phyloP scores from a whole-genome alignment of 2,329 filamentous ascomycete species.

The Orbilia brochopaga region DNA sequence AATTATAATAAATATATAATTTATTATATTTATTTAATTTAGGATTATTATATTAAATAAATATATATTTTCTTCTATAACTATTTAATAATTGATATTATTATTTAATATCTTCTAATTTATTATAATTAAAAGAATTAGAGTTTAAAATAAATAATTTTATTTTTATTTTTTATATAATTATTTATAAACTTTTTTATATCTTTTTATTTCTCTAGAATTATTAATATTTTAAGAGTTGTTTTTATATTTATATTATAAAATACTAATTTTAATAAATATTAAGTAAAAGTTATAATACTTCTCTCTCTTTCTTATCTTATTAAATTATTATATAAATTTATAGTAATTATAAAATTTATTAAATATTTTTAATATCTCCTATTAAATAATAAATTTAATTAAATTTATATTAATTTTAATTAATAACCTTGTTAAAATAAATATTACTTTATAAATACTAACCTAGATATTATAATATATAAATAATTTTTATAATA shows the following conservation, averaged over 20 bases:
- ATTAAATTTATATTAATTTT: background rate
- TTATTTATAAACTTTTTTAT: too few relatives aligned
- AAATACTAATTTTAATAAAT: background rate
- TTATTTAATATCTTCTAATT: too few relatives aligned
- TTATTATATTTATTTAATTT: too few relatives aligned
- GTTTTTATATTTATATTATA: background rate
- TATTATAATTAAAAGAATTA: too few relatives aligned
- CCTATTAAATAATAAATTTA: background rate
- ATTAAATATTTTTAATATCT: background rate
- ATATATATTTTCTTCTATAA: too few relatives aligned
- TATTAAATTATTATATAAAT: slow-evolving; percentile 12
- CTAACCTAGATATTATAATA: too few relatives aligned
- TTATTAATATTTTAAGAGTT: slow-evolving; percentile 7
- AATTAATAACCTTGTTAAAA: background rate
- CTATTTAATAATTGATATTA: too few relatives aligned
- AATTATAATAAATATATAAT: too few relatives aligned
- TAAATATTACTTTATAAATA: background rate
- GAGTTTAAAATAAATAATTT: too few relatives aligned
- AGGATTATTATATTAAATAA: too few relatives aligned
- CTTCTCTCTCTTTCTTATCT: background rate
- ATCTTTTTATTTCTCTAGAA: slow-evolving; percentile 18
- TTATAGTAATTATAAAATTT: background rate
- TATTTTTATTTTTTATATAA: too few relatives aligned
- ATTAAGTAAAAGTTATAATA: slow-evolving; percentile 11
- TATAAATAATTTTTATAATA: background rate